phyloP scores from a whole-genome alignment of 148 eudicot genomes.

The Arctostaphylos glauca region DNA sequence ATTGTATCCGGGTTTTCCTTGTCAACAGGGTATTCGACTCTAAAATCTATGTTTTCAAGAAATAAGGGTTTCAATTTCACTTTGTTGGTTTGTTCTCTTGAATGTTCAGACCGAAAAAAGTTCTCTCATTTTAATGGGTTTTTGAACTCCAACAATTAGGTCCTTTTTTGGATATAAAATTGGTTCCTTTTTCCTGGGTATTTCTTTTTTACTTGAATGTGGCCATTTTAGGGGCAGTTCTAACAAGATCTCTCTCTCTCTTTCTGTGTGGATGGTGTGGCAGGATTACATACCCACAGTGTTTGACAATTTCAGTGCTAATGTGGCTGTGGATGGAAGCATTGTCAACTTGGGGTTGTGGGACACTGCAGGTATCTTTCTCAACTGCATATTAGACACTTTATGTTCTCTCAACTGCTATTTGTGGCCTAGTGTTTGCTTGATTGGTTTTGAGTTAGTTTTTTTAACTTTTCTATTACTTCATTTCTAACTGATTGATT shows the following conservation, averaged over 20 bases:
- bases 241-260: background rate
- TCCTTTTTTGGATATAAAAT: background rate
- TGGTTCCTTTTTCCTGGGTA: background rate
- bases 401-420: too few relatives aligned
- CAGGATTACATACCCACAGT: constrained; percentile 86
- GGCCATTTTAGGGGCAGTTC: background rate
- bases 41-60: background rate
- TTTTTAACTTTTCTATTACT: background rate
- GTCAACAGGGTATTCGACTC: constrained; percentile 10
- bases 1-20: constrained; percentile 3
- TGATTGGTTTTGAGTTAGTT: constrained; percentile 12
- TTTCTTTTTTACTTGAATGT: background rate
- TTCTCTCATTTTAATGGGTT: constrained; percentile 8
- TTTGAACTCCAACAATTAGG: constrained; percentile 3
- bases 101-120: too few relatives aligned
- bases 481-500: constrained; percentile 9
- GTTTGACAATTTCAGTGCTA: constrained; percentile 87
- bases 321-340: constrained; percentile 77
- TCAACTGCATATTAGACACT: background rate
- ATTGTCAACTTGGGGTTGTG: constrained; percentile 90
- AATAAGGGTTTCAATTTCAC: background rate
- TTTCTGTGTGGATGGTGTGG: constrained; percentile 14
- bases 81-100: background rate
- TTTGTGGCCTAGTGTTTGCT: constrained; percentile 9
- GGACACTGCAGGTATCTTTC: constrained; percentile 82